Conservation (phyloP, 441 rosid species). For the Gossypium trilobum region DNA sequence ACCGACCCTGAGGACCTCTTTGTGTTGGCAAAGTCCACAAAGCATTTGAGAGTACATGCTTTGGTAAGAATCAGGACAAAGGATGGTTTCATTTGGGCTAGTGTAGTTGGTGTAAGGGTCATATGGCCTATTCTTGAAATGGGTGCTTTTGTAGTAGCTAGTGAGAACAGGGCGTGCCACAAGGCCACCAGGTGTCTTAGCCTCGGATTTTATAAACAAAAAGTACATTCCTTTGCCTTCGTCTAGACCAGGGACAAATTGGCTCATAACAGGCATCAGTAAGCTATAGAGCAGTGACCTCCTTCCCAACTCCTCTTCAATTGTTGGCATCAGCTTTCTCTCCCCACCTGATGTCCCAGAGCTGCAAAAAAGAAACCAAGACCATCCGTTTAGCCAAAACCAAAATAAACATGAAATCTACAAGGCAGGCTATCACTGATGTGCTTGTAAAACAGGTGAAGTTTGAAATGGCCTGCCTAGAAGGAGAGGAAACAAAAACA, state of each 20-base stretch:
- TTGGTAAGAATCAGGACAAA: conserved; percentile 87
- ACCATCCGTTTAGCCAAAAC: conserved; percentile 13
- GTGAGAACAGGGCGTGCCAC: conserved; percentile 85
- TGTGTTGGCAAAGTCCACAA: conserved; percentile 76
- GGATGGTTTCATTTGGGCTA: conserved; percentile 87
- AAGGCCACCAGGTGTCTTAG: conserved; percentile 80
- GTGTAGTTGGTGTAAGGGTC: conserved; percentile 95
- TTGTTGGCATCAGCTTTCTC: conserved; percentile 91
- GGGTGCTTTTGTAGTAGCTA: conserved; percentile 80
- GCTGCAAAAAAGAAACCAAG: conserved; percentile 28
- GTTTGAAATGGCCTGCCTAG: not conserved
- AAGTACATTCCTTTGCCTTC: conserved; percentile 97
- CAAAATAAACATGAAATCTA: not conserved
- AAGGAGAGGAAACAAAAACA: conserved; percentile 3
- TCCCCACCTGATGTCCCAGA: conserved; percentile 96
- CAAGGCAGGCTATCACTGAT: not conserved
- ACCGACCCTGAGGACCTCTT: conserved; percentile 85
- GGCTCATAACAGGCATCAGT: conserved; percentile 90
- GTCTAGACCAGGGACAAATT: conserved; percentile 70
- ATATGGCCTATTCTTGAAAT: conserved; percentile 67
- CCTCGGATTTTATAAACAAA: conserved; percentile 80
- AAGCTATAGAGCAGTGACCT: conserved; percentile 74
- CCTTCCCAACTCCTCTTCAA: conserved; percentile 72
- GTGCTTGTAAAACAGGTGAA: not conserved
- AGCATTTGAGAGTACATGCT: conserved; percentile 94